phyloP scores from a whole-genome alignment of 768 basidiomycete species.

The Candolleomyces eurysporus region DNA sequence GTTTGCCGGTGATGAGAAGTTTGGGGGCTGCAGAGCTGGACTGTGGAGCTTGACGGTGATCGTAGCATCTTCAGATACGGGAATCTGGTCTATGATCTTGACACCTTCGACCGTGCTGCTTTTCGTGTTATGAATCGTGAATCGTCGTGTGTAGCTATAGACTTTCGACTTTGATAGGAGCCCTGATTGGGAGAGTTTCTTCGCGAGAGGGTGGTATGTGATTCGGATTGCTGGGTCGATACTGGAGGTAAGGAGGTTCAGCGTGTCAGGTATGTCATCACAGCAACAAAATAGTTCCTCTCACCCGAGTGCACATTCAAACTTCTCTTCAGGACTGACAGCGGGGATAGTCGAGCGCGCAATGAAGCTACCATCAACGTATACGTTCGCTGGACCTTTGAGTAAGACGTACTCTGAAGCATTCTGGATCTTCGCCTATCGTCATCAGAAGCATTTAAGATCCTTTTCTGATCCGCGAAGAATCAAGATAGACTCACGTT shows the following conservation, averaged over 20 bases:
- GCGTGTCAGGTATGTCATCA: background rate
- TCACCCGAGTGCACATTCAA: slow-evolving; percentile 40
- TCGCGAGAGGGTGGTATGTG: slow-evolving; percentile 34
- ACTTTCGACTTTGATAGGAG: slow-evolving; percentile 31
- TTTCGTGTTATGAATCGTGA: slow-evolving; percentile 37
- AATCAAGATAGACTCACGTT: no score
- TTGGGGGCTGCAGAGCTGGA: slow-evolving; percentile 21
- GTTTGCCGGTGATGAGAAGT: background rate
- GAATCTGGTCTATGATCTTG: slow-evolving; percentile 35
- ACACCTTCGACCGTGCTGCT: slow-evolving; percentile 20
- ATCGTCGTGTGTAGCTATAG: slow-evolving; percentile 30
- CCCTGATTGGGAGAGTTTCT: slow-evolving; percentile 27
- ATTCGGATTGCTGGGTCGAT: slow-evolving; percentile 38
- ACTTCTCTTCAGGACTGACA: slow-evolving; percentile 37
- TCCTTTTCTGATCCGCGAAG: no score
- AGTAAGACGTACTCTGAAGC: slow-evolving; percentile 37
- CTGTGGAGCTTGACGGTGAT: slow-evolving; percentile 29
- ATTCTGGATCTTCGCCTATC: slow-evolving; percentile 37
- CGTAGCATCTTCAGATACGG: slow-evolving; percentile 29
- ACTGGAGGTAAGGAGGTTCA: slow-evolving; percentile 19
- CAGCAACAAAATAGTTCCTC: background rate
- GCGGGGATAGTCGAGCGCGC: slow-evolving; percentile 31
- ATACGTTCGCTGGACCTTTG: slow-evolving; percentile 25
- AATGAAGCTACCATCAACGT: slow-evolving; percentile 42
- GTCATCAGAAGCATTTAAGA: no score